Conservation (phyloP, 805 yeast species). For the Lipomyces mesembrius region DNA sequence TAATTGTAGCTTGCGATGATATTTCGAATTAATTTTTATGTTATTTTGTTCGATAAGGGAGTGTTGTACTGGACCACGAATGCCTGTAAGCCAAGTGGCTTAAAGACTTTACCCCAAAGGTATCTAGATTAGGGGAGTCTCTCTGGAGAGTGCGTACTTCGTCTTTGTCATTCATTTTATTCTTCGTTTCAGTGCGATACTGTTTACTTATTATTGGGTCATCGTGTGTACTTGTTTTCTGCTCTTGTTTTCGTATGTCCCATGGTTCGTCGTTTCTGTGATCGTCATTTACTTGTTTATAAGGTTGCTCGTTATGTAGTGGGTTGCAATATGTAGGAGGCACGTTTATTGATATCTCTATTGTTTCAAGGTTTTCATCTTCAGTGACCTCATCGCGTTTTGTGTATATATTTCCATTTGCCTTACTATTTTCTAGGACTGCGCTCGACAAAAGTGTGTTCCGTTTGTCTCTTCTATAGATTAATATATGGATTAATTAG, state of each 20-base stretch:
- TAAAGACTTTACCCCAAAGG: neutral
- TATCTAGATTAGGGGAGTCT: neutral
- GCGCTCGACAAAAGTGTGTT: neutral
- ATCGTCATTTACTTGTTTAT: neutral
- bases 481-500: neutral
- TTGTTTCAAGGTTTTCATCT: neutral
- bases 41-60: neutral
- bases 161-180: neutral
- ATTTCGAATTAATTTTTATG: neutral
- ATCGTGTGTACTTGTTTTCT: neutral
- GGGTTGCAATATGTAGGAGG: neutral
- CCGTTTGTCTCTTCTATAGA: neutral
- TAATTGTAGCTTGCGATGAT: neutral
- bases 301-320: neutral
- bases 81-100: neutral
- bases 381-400: neutral
- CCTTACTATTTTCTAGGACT: neutral
- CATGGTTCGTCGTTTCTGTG: neutral
- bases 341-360: neutral
- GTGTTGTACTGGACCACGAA: conserved; percentile 1
- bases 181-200: neutral
- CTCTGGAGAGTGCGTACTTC: neutral
- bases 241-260: neutral
- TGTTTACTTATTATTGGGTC: neutral
- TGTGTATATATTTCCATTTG: conserved; percentile 2